Evolutionary conservation across 2,329 filamentous ascomycete species (phyloP).

Genomic region (Talaromyces sp.): DNA sequence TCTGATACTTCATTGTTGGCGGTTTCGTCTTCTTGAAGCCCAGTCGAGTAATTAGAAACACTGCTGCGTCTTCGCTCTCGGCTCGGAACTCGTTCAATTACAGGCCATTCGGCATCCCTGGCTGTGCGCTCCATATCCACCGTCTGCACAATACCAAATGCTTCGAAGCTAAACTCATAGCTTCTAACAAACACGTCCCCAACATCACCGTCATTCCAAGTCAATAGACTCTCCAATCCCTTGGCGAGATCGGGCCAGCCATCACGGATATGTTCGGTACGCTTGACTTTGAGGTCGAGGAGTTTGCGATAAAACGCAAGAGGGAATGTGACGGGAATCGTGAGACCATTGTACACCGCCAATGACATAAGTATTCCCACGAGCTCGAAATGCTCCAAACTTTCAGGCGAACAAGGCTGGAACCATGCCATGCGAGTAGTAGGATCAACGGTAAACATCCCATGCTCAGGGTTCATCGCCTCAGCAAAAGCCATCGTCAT

Average conservation of each 20-base stretch:
- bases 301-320: constrained; percentile 79
- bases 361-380: constrained; percentile 84
- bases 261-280: constrained; percentile 75
- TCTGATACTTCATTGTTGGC: neutral
- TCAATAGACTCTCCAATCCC: constrained; percentile 69
- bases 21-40: neutral
- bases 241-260: constrained; percentile 82
- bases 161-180: constrained; percentile 76
- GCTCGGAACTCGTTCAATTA: constrained; percentile 11
- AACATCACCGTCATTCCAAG: constrained; percentile 78
- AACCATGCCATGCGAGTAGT: constrained; percentile 85
- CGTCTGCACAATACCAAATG: constrained; percentile 54
- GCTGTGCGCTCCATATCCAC: constrained; percentile 54
- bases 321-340: constrained; percentile 85
- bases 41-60: constrained; percentile 14
- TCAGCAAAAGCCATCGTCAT: constrained; percentile 81
- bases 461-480: constrained; percentile 73
- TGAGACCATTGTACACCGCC: constrained; percentile 89
- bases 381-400: constrained; percentile 86
- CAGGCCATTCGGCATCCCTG: constrained; percentile 39
- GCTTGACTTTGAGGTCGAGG: constrained; percentile 65
- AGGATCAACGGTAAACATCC: constrained; percentile 73
- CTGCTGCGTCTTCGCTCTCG: constrained; percentile 18
- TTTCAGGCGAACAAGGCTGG: constrained; percentile 74
- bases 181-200: constrained; percentile 79